Evolutionary conservation across 306 rosid species (phyloP).

Genomic region (Vigna unguiculata): DNA sequence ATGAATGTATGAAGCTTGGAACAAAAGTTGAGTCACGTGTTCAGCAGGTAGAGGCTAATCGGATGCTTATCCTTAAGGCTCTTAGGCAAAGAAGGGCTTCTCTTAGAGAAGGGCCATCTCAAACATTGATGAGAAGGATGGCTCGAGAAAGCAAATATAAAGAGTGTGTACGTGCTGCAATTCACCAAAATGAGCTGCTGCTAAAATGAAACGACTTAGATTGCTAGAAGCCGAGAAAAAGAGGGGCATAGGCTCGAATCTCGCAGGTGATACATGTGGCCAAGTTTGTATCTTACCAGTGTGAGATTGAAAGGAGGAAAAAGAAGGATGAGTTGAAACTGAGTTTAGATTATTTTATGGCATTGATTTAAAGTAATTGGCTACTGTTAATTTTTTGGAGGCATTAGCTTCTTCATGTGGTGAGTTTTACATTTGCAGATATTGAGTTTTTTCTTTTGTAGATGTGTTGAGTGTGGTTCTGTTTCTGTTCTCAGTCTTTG

Average conservation of each 20-base stretch:
- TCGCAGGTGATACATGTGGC: conserved; percentile 81
- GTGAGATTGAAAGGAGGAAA: conserved; percentile 86
- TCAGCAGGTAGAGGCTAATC: conserved; percentile 89
- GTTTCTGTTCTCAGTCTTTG: neutral
- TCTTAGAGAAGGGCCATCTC: too few relatives aligned
- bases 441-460: too few relatives aligned
- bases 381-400: neutral
- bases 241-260: conserved; percentile 77
- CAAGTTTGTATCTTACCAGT: conserved; percentile 78
- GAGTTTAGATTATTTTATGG: neutral
- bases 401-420: neutral
- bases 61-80: conserved; percentile 86
- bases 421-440: neutral
- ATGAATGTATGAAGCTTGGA: conserved; percentile 75
- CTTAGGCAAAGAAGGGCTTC: conserved; percentile 83
- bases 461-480: neutral
- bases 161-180: too few relatives aligned
- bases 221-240: conserved; percentile 88
- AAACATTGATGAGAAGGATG: too few relatives aligned
- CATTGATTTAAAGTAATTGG: neutral
- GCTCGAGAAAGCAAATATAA: too few relatives aligned
- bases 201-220: conserved; percentile 80
- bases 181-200: conserved; percentile 91
- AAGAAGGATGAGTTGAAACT: conserved; percentile 60
- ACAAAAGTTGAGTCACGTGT: conserved; percentile 82